Conservation (phyloP, 2,329 filamentous ascomycete species). For the Grosmannia clavigera region DNA sequence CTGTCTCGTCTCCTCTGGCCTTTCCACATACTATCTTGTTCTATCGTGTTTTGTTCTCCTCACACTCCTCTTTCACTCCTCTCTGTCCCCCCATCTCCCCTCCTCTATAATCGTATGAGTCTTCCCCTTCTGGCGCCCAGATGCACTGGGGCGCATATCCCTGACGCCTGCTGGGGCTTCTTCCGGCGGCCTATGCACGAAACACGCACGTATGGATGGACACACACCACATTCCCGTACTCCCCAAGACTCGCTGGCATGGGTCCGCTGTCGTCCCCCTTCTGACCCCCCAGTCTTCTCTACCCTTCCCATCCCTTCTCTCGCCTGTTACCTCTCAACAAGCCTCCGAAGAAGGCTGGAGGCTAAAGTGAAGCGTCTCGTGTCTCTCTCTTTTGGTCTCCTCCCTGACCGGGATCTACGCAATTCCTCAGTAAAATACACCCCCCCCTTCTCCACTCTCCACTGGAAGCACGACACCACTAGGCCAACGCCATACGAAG, state of each 20-base stretch:
- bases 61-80: background rate
- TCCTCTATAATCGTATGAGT: background rate
- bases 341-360: background rate
- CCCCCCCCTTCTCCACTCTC: background rate
- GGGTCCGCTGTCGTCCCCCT: background rate
- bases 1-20: background rate
- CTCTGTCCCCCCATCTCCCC: no score
- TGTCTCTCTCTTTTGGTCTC: background rate
- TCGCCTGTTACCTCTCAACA: background rate
- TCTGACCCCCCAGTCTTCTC: no score
- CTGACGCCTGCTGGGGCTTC: background rate
- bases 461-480: background rate
- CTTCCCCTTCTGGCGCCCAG: no score
- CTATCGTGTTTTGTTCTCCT: background rate
- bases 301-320: background rate
- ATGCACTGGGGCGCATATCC: background rate
- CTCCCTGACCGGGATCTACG: background rate
- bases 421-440: slow-evolving; percentile 1
- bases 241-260: background rate
- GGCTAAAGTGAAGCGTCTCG: background rate
- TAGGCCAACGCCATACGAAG: background rate
- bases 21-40: background rate
- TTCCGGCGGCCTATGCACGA: background rate
- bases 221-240: background rate
- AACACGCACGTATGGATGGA: background rate